Evolutionary conservation across 768 basidiomycete species (phyloP).

Genomic region (Mycena alexandri): DNA sequence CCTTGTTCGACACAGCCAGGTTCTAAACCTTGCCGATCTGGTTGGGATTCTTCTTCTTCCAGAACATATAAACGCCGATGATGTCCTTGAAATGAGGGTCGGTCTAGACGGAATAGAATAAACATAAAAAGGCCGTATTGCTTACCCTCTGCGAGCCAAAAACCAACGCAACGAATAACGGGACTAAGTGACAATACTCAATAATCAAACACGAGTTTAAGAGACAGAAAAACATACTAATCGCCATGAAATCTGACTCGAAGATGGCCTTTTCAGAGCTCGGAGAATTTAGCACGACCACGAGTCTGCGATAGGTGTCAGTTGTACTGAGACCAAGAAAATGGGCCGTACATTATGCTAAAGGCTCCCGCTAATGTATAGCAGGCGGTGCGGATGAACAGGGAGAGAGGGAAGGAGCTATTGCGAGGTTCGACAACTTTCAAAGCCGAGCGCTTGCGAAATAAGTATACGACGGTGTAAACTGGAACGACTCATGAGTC

Average conservation of each 20-base stretch:
- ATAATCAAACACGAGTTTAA: no score
- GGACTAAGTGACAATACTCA: neutral
- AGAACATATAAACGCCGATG: slow-evolving; percentile 17
- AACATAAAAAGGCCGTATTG: no score
- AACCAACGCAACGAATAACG: slow-evolving; percentile 22
- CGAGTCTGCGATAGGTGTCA: neutral
- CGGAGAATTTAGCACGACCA: neutral
- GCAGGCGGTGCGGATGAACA: slow-evolving; percentile 24
- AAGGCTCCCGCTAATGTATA: slow-evolving; percentile 26
- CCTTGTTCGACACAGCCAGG: no score
- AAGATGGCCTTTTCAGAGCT: neutral
- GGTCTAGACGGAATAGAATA: neutral
- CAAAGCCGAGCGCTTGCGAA: slow-evolving; percentile 15
- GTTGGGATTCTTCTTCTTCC: slow-evolving; percentile 9
- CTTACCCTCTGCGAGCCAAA: slow-evolving; percentile 27
- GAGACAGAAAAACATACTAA: neutral
- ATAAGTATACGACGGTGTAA: slow-evolving; percentile 22
- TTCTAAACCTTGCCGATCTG: neutral
- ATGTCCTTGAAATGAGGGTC: slow-evolving; percentile 3
- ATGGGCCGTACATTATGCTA: slow-evolving; percentile 20
- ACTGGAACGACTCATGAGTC: neutral
- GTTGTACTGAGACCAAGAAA: neutral
- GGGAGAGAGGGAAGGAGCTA: slow-evolving; percentile 21
- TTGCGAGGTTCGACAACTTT: neutral
- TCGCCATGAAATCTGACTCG: slow-evolving; percentile 4